These are phyloP conservation scores for Diplosphaera chodatii DNA, from an alignment of 139 green algal species.

Conservation along the genomic window DNA sequence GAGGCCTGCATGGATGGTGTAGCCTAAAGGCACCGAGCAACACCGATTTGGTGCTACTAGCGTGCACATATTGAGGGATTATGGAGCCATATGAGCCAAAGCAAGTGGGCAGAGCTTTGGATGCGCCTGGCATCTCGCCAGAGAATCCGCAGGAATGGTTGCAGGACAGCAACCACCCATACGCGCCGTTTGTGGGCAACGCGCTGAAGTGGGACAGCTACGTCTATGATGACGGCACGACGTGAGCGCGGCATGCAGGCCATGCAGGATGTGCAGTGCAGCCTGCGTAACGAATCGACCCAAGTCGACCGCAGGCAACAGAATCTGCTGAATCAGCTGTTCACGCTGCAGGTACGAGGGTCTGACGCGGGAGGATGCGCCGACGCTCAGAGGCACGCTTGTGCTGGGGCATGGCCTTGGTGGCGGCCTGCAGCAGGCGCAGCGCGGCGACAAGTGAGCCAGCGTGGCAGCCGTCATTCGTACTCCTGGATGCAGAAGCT, in stretches of 20 bases:
- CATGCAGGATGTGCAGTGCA: too few relatives aligned
- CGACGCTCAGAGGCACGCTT: slow-evolving; percentile 79
- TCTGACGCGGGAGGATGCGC: slow-evolving; percentile 59
- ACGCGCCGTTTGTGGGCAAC: slow-evolving; percentile 79
- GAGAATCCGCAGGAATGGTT: slow-evolving; percentile 7
- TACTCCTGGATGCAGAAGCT: background rate
- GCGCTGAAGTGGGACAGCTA: slow-evolving; percentile 77
- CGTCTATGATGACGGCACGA: slow-evolving; percentile 86
- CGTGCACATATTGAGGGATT: background rate
- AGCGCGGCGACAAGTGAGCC: slow-evolving; percentile 56
- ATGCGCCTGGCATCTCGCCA: slow-evolving; percentile 1
- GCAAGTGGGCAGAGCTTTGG: slow-evolving; percentile 10
- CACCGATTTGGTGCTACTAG: too few relatives aligned
- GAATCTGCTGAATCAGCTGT: background rate
- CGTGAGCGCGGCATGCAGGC: slow-evolving; percentile 46
- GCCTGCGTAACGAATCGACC: too few relatives aligned
- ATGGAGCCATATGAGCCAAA: background rate
- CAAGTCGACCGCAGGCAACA: too few relatives aligned
- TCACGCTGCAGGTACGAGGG: slow-evolving; percentile 79
- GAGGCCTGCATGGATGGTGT: too few relatives aligned
- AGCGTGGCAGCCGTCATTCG: background rate
- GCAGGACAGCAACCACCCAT: slow-evolving; percentile 48
- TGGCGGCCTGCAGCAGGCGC: slow-evolving; percentile 56
- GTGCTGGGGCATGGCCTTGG: slow-evolving; percentile 71
- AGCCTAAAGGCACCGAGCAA: too few relatives aligned